A percentile compares a stretch with the other conserved stretches of the same genome.
Conservation (phyloP, 2,329 filamentous ascomycete genomes). For the Botrytis cinerea region DNA sequence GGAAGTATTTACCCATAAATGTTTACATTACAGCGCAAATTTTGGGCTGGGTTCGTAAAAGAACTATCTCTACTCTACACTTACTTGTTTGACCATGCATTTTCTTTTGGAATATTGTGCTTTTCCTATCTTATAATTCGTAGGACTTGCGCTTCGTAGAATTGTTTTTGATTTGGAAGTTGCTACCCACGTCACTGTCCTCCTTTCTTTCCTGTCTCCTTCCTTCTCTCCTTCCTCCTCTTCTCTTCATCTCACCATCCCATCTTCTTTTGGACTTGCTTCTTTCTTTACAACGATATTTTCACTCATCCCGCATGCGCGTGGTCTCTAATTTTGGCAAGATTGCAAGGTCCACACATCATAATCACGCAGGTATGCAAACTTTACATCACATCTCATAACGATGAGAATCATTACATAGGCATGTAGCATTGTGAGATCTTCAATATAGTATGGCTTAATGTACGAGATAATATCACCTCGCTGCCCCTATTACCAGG, state of each 20-base stretch:
- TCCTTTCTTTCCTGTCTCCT: not conserved
- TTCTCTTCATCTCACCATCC: not conserved
- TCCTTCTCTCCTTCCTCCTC: too few species aligned
- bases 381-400: too few species aligned
- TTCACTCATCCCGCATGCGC: not conserved
- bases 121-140: not conserved
- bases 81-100: fast-evolving
- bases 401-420: not conserved
- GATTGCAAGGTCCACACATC: too few species aligned
- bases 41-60: not conserved
- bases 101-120: not conserved
- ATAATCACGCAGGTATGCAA: not conserved
- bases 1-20: not conserved
- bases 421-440: not conserved
- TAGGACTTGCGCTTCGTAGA: not conserved
- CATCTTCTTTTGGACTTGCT: not conserved
- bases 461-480: too few species aligned
- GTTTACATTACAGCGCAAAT: fast-evolving
- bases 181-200: not conserved
- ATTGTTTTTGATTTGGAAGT: not conserved
- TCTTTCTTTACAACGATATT: not conserved
- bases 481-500: too few species aligned
- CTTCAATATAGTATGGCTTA: not conserved
- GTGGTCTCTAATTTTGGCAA: fast-evolving
- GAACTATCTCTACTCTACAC: not conserved